Percentiles rank a stretch among this genome's conserved stretches.
Evolutionary conservation across 73 alveolate genomes (phyloP).

Genomic region (Tetrahymena malaccensis): DNA sequence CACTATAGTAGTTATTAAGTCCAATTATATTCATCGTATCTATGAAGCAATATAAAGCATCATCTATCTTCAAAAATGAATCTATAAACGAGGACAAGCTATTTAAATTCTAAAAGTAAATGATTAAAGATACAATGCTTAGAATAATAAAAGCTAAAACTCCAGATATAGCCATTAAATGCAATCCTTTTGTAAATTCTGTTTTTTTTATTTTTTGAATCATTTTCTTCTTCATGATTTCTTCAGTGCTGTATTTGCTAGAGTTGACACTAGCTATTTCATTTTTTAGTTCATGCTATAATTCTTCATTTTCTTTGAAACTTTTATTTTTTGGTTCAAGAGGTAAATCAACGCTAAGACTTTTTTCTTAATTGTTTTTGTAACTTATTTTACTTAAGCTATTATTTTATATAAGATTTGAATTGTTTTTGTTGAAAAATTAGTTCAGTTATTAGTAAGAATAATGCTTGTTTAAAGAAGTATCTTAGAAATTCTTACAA

Average conservation of each 20-base stretch:
- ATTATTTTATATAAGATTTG: no score
- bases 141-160: background rate
- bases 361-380: no score
- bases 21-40: background rate
- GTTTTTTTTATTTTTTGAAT: background rate
- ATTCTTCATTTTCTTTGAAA: background rate
- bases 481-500: background rate
- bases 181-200: background rate
- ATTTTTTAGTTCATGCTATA: background rate
- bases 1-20: background rate
- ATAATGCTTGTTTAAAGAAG: background rate
- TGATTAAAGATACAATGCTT: background rate
- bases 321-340: no score
- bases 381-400: no score
- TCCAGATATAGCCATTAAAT: background rate
- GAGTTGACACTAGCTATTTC: background rate
- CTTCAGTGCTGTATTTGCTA: background rate
- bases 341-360: no score
- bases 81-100: background rate
- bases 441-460: no score
- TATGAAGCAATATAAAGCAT: background rate
- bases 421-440: no score
- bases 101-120: background rate
- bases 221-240: background rate
- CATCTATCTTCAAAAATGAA: background rate